Evolutionary conservation across 768 basidiomycete species (phyloP).

Genomic region (Rhodosporidiobolus sp.): DNA sequence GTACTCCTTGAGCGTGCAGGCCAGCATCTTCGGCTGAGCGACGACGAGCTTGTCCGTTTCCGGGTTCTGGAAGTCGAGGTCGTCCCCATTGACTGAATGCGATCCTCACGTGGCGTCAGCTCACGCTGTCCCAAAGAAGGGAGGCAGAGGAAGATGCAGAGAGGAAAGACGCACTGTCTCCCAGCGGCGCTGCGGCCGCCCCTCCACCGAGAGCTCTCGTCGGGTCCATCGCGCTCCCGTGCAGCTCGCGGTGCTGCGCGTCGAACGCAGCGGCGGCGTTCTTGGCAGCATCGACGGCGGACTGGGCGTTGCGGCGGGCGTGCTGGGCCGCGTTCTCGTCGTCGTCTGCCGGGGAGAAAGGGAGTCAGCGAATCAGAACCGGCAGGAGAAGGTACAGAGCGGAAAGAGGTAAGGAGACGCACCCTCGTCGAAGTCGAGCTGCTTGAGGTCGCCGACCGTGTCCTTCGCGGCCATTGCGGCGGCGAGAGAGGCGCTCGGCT

Average conservation of each 20-base stretch:
- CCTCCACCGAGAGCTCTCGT: too few relatives aligned
- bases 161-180: constrained; percentile 18
- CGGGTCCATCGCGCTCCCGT: constrained; percentile 52
- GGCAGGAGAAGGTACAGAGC: neutral
- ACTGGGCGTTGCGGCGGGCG: constrained; percentile 82
- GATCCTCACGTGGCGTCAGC: too few relatives aligned
- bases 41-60: constrained; percentile 83
- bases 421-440: constrained; percentile 92
- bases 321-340: constrained; percentile 78
- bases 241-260: constrained; percentile 69
- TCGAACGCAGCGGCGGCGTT: constrained; percentile 83
- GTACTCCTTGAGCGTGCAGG: constrained; percentile 96
- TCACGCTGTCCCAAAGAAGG: too few relatives aligned
- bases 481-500: constrained; percentile 38
- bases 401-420: constrained; percentile 39
- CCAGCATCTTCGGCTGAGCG: constrained; percentile 89
- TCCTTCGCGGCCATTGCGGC: constrained; percentile 53
- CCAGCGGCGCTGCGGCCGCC: too few relatives aligned
- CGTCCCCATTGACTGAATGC: constrained; percentile 67
- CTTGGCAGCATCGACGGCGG: constrained; percentile 74
- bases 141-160: constrained; percentile 46
- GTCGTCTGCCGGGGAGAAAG: constrained; percentile 61
- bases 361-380: neutral
- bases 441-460: constrained; percentile 55
- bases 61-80: constrained; percentile 98